phyloP scores from a whole-genome alignment of 345 rosid species.

The Mallotus nudiflorus region DNA sequence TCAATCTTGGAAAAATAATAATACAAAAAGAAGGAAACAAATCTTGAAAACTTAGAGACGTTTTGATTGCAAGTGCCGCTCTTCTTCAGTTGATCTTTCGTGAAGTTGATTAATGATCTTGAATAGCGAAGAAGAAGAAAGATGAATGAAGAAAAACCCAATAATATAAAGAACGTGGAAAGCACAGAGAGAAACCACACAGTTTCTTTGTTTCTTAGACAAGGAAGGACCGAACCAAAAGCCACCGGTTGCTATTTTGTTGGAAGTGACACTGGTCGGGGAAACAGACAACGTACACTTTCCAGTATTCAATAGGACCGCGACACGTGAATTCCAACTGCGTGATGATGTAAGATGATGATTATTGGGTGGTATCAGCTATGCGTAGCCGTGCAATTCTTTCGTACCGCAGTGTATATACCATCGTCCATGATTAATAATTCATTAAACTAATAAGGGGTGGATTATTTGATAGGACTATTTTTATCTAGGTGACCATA shows the following conservation, averaged over 20 bases:
- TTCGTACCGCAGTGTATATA: too few species aligned
- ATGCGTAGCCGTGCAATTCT: too few species aligned
- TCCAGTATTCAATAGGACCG: not conserved
- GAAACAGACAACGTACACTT: slow-evolving; percentile 24
- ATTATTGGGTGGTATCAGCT: not conserved
- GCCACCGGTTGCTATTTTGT: slow-evolving; percentile 39
- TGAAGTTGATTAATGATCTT: too few species aligned
- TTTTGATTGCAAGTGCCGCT: not conserved
- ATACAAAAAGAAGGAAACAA: not conserved
- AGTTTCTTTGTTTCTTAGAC: not conserved
- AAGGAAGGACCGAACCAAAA: slow-evolving; percentile 18
- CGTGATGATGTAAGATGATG: not conserved
- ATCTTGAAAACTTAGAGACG: not conserved
- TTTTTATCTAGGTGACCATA: too few species aligned
- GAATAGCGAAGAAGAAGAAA: too few species aligned
- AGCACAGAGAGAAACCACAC: not conserved
- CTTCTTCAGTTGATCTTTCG: not conserved
- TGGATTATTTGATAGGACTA: too few species aligned
- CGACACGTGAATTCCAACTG: slow-evolving; percentile 19
- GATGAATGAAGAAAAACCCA: not conserved
- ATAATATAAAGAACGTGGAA: not conserved
- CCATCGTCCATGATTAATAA: too few species aligned
- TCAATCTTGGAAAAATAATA: not conserved
- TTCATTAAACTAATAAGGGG: too few species aligned
- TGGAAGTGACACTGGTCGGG: not conserved